Base-by-base conservation (phyloP, 768 basidiomycete genomes). In the Cubamyces lactineus region DNA sequence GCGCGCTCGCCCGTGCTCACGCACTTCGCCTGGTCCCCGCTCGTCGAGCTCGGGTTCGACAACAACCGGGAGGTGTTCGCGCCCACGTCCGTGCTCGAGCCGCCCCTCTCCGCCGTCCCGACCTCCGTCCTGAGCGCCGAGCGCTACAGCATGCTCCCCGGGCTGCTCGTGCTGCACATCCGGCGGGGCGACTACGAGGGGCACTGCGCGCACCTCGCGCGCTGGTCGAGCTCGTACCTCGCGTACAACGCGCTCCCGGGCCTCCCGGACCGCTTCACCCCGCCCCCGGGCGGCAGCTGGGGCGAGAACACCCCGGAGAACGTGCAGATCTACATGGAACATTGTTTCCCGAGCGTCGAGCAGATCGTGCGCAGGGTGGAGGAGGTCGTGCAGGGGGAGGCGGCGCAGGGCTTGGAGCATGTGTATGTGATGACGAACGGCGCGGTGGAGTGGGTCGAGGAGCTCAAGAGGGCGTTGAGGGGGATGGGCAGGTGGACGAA, bases 401-500 rank as follows among this genome's bases (percentile, higher is more conserved):
- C 54, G 19, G 70, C 57, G 53, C 21, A 40, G 42, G 65, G 65
- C n/a, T 67, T 87, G 39, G 78, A 76, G 62, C 75, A 76, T 47
- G 70, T 90, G 30, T 89, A 86, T 61, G 70, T 89, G 46, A 81
- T 89, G 82, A 87, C 86, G 46, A 90, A 91, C 63, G 88, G 79
- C 6, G 75, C 80, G 43, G 63, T 60, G 17, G 73, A 69, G 48
- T 90, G 84, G 84, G 67, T 86, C 53, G 68, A 58, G 0, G 78
- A 82, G 57, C 70, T 87, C 45, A 79, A 76, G 69, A 45, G 34
- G 7, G 80, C 77, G 19, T 67, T 88, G 43, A 42, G 62, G 61
- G 57, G 42, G 42, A 71, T 69, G 73, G 71, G 75, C 54, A 67
- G 65, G 23, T 85, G 84, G 84, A 76, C 79, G 17, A 73, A 71